Conservation (phyloP, 2,329 filamentous ascomycete genomes). For the Fusarium liriodendri region DNA sequence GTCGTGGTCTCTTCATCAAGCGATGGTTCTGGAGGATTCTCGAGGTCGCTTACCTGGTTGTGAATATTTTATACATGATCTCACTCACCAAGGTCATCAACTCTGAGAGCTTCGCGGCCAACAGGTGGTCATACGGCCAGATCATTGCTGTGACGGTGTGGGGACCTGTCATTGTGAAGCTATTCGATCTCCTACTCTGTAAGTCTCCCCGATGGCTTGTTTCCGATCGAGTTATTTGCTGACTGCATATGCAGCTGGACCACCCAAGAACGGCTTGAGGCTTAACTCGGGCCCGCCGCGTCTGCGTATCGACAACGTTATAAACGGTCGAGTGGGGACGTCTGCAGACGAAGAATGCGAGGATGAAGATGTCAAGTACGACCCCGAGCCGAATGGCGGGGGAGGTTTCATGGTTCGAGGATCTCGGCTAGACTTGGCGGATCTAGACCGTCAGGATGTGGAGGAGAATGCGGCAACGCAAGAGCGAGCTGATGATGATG, state of each 20-base stretch:
- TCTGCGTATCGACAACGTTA: conserved; percentile 53
- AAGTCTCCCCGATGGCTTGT: conserved; percentile 23
- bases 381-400: conserved; percentile 9
- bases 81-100: conserved; percentile 51
- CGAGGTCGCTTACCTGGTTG: conserved; percentile 50
- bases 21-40: conserved; percentile 50
- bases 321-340: conserved; percentile 47
- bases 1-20: conserved; percentile 45
- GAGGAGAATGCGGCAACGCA: conserved; percentile 5
- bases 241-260: conserved; percentile 46
- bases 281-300: conserved; percentile 53
- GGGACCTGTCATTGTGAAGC: conserved; percentile 54
- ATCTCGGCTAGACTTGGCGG: conserved; percentile 6
- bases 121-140: conserved; percentile 52
- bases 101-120: conserved; percentile 50
- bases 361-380: conserved; percentile 33
- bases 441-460: not conserved
- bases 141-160: conserved; percentile 55
- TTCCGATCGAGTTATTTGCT: conserved; percentile 19
- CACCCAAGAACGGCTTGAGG: conserved; percentile 50
- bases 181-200: conserved; percentile 54
- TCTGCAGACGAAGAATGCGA: conserved; percentile 39
- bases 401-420: conserved; percentile 20
- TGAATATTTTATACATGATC: conserved; percentile 54
- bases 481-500: not conserved